These are phyloP conservation scores for Lithospermum erythrorhizon DNA, from an alignment of 257 asterid genomes.

Conservation along the genomic window DNA sequence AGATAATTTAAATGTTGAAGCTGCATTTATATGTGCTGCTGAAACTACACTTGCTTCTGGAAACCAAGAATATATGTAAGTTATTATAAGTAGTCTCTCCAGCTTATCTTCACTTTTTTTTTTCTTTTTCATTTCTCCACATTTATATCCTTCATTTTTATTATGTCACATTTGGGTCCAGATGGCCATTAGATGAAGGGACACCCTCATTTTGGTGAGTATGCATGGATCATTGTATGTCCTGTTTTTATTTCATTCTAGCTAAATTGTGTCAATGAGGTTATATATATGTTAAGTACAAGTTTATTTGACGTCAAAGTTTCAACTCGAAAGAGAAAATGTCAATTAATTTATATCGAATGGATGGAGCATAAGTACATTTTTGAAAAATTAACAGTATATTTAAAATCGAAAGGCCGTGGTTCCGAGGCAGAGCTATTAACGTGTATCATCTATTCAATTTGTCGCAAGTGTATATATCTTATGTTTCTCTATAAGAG, in stretches of 20 bases:
- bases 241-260: neutral
- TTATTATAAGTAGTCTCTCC: constrained; percentile 3
- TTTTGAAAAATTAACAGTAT: too few relatives aligned
- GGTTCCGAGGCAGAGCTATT: too few relatives aligned
- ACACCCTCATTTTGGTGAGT: constrained; percentile 1
- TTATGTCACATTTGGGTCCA: neutral
- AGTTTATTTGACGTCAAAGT: too few relatives aligned
- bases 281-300: too few relatives aligned
- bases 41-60: constrained; percentile 46
- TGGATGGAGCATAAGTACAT: too few relatives aligned
- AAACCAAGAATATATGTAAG: constrained; percentile 19
- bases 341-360: too few relatives aligned
- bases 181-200: constrained; percentile 7
- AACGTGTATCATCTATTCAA: too few relatives aligned
- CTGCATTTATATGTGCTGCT: constrained; percentile 53
- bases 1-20: constrained; percentile 59
- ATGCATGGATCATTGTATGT: neutral
- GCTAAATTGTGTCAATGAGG: too few relatives aligned
- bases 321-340: too few relatives aligned
- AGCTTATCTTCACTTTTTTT: neutral
- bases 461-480: too few relatives aligned
- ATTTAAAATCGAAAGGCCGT: too few relatives aligned
- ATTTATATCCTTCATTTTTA: neutral
- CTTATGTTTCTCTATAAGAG: too few relatives aligned
- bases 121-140: neutral